Base-by-base conservation (phyloP, 805 yeast genomes). In the Teunomyces gatunensis region DNA sequence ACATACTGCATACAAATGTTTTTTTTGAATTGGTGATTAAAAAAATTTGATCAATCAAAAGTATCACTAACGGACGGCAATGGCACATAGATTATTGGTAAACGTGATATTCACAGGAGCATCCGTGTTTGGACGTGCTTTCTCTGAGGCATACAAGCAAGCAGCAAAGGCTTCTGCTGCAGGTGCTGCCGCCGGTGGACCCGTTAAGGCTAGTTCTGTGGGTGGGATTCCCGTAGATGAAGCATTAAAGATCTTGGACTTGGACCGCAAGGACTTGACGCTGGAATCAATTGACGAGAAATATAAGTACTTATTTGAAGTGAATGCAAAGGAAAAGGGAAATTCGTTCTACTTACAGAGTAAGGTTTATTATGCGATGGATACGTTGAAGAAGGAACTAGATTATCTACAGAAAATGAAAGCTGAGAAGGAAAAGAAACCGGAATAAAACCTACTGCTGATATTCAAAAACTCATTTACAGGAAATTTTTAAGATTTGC, bases 111-210 rank as follows among this genome's bases (percentile, higher is more conserved):
- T 91, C 60, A 91, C 98, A 7, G 98, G 98, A 48, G 95, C 97
- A 4, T 85, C 89, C 57, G 98, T 92, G 27, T 90, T 94, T 63
- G 97, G 98, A 48, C 81, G 88, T 57, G 99, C 99, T 0, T 94
- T 94, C 65, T 78, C 89, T n/a, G 96, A 90, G 65, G 98, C 99
- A 0, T 94, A 92, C 76, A 87, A 85, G 60, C 98, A 94, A 71
- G 96, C 96, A 1, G 97, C 98, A 13, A 88, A 92, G 45, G 91
- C 91, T 46, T 83, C 96, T n/a, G 89, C 92, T 2, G 78, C 79
- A 4, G 58, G 60, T 36, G 63, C 58, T 6, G 71, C 71, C 6
- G 68, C 71, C 32, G 57, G 58, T 20, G 63, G 60, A 5, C 61
- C 65, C 37, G 58, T 64, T 39, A 71, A 69, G 57, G 77, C 79